phyloP scores from a whole-genome alignment of 164 flowering plant genomes.

The Aristolochia californica region DNA sequence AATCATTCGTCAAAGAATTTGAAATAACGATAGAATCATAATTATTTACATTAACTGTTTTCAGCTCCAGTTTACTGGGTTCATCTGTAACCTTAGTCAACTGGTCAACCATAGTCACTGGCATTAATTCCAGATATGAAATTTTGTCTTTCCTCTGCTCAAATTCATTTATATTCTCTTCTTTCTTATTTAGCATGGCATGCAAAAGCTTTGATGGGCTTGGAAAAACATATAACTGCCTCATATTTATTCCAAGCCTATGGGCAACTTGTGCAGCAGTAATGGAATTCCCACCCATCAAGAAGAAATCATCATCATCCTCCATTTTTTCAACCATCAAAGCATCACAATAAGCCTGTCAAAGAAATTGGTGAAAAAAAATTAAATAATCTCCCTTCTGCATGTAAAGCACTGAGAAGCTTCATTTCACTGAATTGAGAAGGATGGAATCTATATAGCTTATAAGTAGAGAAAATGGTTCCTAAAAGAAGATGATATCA shows the following conservation, averaged over 20 bases:
- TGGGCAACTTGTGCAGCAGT: constrained; percentile 77
- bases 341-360: constrained; percentile 64
- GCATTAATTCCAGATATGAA: neutral
- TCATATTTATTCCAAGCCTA: constrained; percentile 66
- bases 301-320: constrained; percentile 67
- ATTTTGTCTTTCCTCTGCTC: constrained; percentile 1
- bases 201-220: constrained; percentile 50
- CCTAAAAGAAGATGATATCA: no score
- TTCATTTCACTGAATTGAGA: no score
- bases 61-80: neutral
- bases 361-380: neutral
- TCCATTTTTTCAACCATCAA: constrained; percentile 47
- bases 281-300: constrained; percentile 79
- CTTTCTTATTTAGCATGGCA: constrained; percentile 24
- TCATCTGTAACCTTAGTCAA: neutral
- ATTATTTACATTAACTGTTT: constrained; percentile 4
- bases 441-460: no score
- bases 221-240: constrained; percentile 50
- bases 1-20: constrained; percentile 34
- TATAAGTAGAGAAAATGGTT: no score
- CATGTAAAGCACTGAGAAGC: no score
- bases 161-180: no score
- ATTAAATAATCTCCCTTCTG: neutral
- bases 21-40: constrained; percentile 11
- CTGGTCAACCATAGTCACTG: neutral